Base-by-base conservation (phyloP, 129 eudicot genomes). In the Pittosporum tobira region DNA sequence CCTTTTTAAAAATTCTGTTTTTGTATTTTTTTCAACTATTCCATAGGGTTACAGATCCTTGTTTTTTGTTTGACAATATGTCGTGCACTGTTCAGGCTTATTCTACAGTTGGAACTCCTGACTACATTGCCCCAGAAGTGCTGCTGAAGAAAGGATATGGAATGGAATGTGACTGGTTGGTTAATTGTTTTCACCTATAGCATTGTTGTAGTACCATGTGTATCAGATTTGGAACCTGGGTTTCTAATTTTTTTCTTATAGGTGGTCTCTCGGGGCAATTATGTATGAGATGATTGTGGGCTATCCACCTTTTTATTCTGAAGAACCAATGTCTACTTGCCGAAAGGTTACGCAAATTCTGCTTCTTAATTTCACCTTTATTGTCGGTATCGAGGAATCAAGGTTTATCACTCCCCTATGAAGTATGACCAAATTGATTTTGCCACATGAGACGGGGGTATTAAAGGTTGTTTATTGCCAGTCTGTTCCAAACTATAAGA, bases 281-380 rank as follows among this genome's bases (percentile, higher is more conserved):
- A 61, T 61, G 66, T 61, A 27, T 61, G 66, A 61, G 55, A 63
- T 63, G 67, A 57, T 63, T 63, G 67, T 63, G 47, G 67, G 67
- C 5, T 63, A 63, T 23, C 67, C 67, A 31, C 67, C 67, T 19
- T 63, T 63, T 48, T 63, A 48, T 48, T 63, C 67, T 11, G 43
- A 63, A 47, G 67, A 63, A 31, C 67, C 67, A 24, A 63, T 63
- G 67, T 48, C 67, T 30, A 63, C 67, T 5, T 63, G 67, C 44
- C 57, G 67, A 63, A 63, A 63, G 67, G 67, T 63, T 19, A 46
- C 48, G 34, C 48, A 13, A 24, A 49, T 48, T 45, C 25, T 22
- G 20, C 46, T 46, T 61, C 3, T 43, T 28, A 8, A 20, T 18
- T 48, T 30, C 2, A 25, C 9, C 4, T 28, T 12, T 60, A 51